These are phyloP conservation scores for Trichoderma polysporum DNA, from an alignment of 2,329 filamentous ascomycete genomes.

Conservation along the genomic window DNA sequence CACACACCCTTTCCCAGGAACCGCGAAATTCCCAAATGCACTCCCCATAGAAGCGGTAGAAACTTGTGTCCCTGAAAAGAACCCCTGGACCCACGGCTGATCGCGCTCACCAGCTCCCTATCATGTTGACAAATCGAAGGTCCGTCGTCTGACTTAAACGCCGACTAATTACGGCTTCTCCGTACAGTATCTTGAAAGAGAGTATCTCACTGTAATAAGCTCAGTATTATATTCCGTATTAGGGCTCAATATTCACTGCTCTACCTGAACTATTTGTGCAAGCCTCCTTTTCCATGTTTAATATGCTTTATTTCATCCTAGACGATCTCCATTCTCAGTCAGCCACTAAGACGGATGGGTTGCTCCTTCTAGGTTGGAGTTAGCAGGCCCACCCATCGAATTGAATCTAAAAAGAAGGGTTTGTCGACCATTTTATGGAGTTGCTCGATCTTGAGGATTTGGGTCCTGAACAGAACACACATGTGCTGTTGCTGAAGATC, in stretches of 20 bases:
- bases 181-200: neutral
- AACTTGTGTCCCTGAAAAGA: neutral
- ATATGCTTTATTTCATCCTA: neutral
- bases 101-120: neutral
- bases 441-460: neutral
- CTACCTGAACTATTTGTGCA: neutral
- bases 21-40: neutral
- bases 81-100: conserved; percentile 19
- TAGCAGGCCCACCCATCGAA: neutral
- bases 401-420: neutral
- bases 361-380: neutral
- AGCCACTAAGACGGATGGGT: neutral
- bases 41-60: neutral
- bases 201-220: neutral
- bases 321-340: neutral
- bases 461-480: neutral
- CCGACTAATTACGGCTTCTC: conserved; percentile 4
- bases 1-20: neutral
- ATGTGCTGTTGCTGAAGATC: no score
- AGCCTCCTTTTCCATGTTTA: neutral
- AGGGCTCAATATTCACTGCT: no score
- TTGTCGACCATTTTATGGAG: neutral
- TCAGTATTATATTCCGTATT: neutral
- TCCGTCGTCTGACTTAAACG: neutral
- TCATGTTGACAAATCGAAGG: neutral